phyloP scores from a whole-genome alignment of 345 rosid genomes.

The Eucalyptus urophylla region DNA sequence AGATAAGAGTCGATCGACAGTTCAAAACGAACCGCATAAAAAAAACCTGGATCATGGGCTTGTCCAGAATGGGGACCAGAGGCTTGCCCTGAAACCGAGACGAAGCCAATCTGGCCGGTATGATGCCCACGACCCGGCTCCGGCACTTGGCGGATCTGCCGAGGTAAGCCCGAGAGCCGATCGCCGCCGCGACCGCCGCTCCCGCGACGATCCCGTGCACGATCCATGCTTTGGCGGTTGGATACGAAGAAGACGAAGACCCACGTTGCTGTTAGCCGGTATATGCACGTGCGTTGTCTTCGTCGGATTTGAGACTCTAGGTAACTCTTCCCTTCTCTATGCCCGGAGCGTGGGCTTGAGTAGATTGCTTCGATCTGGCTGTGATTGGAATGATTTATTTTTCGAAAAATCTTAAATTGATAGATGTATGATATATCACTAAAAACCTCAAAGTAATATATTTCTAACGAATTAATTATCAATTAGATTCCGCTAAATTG shows the following conservation, averaged over 20 bases:
- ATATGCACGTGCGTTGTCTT: neutral
- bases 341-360: neutral
- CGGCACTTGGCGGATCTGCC: slow-evolving; percentile 44
- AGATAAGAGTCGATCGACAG: neutral
- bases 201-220: slow-evolving; percentile 59
- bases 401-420: no score
- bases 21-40: neutral
- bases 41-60: slow-evolving; percentile 93
- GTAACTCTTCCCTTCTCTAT: neutral
- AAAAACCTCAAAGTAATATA: no score
- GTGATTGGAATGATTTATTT: neutral
- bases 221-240: slow-evolving; percentile 49
- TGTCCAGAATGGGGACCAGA: slow-evolving; percentile 71
- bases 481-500: fast-evolving
- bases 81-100: slow-evolving; percentile 92
- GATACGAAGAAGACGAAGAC: slow-evolving; percentile 13
- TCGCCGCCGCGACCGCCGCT: slow-evolving; percentile 52
- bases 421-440: no score
- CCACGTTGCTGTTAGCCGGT: neutral
- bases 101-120: slow-evolving; percentile 89
- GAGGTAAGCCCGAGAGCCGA: slow-evolving; percentile 55
- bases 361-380: neutral
- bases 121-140: slow-evolving; percentile 79
- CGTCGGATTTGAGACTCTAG: neutral
- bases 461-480: no score